phyloP scores from a whole-genome alignment of 139 green algal genomes.

The Deuterostichococcus epilithicus region DNA sequence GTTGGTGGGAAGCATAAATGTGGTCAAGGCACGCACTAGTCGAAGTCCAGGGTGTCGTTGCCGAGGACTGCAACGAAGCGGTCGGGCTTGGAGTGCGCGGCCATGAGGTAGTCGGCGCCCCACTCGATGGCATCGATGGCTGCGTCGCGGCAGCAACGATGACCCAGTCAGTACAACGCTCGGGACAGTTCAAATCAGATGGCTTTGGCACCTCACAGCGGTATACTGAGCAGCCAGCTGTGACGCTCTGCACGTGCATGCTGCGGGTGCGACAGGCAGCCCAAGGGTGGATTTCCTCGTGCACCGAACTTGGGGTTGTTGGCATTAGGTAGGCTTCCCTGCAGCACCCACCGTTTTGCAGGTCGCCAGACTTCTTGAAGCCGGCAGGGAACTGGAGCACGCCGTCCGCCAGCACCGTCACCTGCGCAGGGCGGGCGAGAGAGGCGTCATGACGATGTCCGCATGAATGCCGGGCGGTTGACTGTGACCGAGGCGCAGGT shows the following conservation, averaged over 20 bases:
- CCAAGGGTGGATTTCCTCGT: no score
- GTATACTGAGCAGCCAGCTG: no score
- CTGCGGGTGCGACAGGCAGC: neutral
- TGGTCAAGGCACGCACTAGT: no score
- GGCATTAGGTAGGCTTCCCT: no score
- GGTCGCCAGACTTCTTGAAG: neutral
- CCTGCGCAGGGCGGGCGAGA: neutral
- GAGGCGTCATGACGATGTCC: neutral
- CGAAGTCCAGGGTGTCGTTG: slow-evolving; percentile 12
- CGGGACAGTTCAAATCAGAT: no score
- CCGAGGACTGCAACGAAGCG: neutral
- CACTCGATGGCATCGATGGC: slow-evolving; percentile 9
- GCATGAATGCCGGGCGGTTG: no score
- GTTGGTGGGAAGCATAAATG: no score
- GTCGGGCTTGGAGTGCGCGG: neutral
- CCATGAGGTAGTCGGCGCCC: slow-evolving; percentile 26
- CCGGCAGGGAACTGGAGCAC: neutral
- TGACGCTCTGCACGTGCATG: neutral
- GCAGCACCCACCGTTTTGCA: neutral
- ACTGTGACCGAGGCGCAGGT: no score
- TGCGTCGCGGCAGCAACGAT: neutral
- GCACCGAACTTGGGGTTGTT: no score
- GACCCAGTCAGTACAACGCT: no score
- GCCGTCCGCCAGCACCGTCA: neutral
- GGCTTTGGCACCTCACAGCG: no score